Percentiles rank a stretch among this genome's conserved stretches.
Conservation (phyloP, 2,329 filamentous ascomycete genomes). For the Zasmidium cellare region DNA sequence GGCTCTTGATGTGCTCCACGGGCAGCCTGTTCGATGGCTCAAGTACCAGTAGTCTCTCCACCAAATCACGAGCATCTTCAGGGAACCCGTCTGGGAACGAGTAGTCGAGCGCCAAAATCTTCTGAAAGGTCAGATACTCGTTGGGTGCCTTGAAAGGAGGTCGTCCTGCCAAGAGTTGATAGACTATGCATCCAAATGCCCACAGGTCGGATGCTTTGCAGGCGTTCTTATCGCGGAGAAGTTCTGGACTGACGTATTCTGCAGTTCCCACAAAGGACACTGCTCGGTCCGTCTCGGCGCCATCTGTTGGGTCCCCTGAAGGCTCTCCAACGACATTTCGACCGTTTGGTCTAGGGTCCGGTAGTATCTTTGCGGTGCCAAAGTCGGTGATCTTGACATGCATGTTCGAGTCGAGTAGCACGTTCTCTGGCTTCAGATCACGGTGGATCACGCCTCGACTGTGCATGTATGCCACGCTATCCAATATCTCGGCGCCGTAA, state of each 20-base stretch:
- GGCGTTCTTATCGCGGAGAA: constrained; percentile 94
- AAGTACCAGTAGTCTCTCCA: constrained; percentile 85
- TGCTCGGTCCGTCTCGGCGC: constrained; percentile 68
- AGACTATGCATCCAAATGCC: constrained; percentile 98
- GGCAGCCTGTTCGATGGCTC: constrained; percentile 82
- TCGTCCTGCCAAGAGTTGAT: constrained; percentile 90
- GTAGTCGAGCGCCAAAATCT: constrained; percentile 93
- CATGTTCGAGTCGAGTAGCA: constrained; percentile 91
- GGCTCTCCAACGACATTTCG: constrained; percentile 27
- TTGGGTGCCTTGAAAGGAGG: constrained; percentile 95
- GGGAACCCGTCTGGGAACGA: constrained; percentile 91
- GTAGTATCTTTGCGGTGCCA: constrained; percentile 90
- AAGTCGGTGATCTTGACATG: constrained; percentile 99
- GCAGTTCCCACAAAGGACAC: constrained; percentile 97
- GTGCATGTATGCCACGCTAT: constrained; percentile 98
- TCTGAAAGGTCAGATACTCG: constrained; percentile 97
- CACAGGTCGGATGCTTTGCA: constrained; percentile 97
- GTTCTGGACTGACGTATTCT: constrained; percentile 95
- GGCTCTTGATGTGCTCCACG: constrained; percentile 94
- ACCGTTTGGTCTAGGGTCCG: constrained; percentile 50
- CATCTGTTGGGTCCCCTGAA: constrained; percentile 54
- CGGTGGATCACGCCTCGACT: constrained; percentile 92
- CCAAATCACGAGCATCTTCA: constrained; percentile 77
- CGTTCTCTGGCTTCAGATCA: constrained; percentile 95
- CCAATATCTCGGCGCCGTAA: constrained; percentile 92